Evolutionary conservation across 2,329 filamentous ascomycete species (phyloP), one percentile per base, ranked within the genome.

Genomic region (Teratosphaeriaceae sp.): DNA sequence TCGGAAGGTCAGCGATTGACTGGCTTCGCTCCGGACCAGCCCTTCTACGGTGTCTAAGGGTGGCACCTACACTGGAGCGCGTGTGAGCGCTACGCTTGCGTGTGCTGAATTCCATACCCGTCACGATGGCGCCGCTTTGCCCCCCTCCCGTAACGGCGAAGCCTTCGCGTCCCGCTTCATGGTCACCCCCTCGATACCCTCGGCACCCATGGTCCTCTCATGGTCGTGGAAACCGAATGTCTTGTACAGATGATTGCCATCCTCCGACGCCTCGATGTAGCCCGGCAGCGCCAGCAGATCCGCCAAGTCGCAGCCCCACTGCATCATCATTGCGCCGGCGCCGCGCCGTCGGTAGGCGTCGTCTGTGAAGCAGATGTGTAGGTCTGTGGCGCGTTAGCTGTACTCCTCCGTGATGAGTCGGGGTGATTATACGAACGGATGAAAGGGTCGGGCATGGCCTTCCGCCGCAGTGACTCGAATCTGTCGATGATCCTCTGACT

Each of bases 1-100:
- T 59, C 55, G 13, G 45, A 57, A 20, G 62, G 61, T 2, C 61
- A 69, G 38, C 65, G 62, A 40, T 49, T 72, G 33, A 61, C 64
- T 18, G 70, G 70, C 0, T 62, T 62, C 45, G 52, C 55, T 22
- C 65, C 68, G 15, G 44, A 54, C 21, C 50, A 47, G 40, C 47
- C 58, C 7, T 54, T 67, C 37, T 68, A 69, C 34, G 53, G 57
- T 23, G 26, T 48, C 18, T 59, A 34, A 34, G 11, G 31, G 9
- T 34, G 3, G 15, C 31, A 19, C 11, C 4, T n/a, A 34, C 5
- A 8, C 24, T 8, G 13, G n/a, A n/a, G n/a, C n/a, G n/a, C n/a
- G n/a, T n/a, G n/a, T n/a, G n/a, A n/a, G n/a, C n/a, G n/a, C n/a
- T n/a, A n/a, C n/a, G n/a, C n/a, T n/a, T n/a, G n/a, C n/a, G n/a